Conservation (phyloP, 495 filamentous ascomycete genomes). For the Podospora anserina region DNA sequence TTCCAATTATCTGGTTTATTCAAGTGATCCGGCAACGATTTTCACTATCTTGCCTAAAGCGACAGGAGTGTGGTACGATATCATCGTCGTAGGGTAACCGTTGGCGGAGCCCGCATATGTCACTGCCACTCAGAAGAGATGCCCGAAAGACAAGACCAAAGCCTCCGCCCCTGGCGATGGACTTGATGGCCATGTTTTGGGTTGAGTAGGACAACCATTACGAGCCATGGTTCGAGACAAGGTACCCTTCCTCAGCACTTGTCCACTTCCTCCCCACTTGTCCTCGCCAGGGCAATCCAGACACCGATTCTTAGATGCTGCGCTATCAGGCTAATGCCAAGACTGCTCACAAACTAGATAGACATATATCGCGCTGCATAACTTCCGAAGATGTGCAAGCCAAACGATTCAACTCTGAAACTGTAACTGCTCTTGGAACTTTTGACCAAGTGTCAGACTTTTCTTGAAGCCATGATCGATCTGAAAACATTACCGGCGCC, state of each 20-base stretch:
- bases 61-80: neutral
- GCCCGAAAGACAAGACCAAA: neutral
- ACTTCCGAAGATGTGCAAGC: neutral
- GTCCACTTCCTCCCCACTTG: neutral
- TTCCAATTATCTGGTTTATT: neutral
- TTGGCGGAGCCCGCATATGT: neutral
- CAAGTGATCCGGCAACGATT: neutral
- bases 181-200: neutral
- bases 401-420: neutral
- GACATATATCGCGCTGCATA: neutral
- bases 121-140: neutral
- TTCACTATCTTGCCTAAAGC: neutral
- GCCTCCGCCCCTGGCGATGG: neutral
- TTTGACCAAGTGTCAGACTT: neutral
- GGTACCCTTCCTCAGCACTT: neutral
- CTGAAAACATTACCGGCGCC: neutral
- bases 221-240: neutral
- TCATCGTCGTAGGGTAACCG: neutral
- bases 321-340: neutral
- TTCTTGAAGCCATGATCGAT: neutral
- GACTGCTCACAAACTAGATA: neutral
- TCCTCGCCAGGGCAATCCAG: neutral
- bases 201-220: neutral
- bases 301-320: neutral
- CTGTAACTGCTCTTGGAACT: neutral